Conservation (phyloP, 345 rosid genomes). For the Arabidopsis thaliana region TAIR10.1 NC_003076.8:1298001-1298500, state of each 20-base stretch:
- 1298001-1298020: slow-evolving; percentile 24
- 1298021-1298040: slow-evolving; percentile 94
- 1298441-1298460: slow-evolving; percentile 28
- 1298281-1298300: slow-evolving; percentile 72
- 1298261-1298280: slow-evolving; percentile 74
- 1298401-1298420: slow-evolving; percentile 96
- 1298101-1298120: slow-evolving; percentile 7
- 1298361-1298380: slow-evolving; percentile 96
- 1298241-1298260: slow-evolving; percentile 64
- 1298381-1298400: slow-evolving; percentile 99
- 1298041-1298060: slow-evolving; percentile 96
- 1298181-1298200: slow-evolving; percentile 60
- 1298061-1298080: slow-evolving; percentile 90
- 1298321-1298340: slow-evolving; percentile 62
- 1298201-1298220: slow-evolving; percentile 92
- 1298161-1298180: slow-evolving; percentile 17
- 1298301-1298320: slow-evolving; percentile 76
- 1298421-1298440: slow-evolving; percentile 28
- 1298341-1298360: slow-evolving; percentile 76
- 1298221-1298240: slow-evolving; percentile 79
- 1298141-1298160: slow-evolving; percentile 7
- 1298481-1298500: slow-evolving; percentile 19
- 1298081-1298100: slow-evolving; percentile 82
- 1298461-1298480: slow-evolving; percentile 26
- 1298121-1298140: slow-evolving; percentile 4